Evolutionary conservation across 768 basidiomycete genomes (phyloP).

Genomic region (Pseudohyphozyma bogoriensis): DNA sequence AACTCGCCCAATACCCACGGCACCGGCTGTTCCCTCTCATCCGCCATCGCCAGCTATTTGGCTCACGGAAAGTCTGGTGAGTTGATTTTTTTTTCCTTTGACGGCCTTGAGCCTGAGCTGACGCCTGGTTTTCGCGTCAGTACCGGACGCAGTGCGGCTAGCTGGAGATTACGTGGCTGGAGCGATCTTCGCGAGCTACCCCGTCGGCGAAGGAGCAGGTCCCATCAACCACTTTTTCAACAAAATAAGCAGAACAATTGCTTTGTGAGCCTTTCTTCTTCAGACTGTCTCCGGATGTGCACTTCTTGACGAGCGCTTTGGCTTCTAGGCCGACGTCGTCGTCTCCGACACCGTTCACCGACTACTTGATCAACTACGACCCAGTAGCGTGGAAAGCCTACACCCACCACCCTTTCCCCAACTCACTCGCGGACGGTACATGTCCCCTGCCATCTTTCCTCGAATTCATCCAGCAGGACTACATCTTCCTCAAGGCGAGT

Average conservation of each 20-base stretch:
- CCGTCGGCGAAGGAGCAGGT: conserved; percentile 65
- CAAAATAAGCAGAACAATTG: conserved; percentile 45
- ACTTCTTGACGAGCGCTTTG: conserved; percentile 35
- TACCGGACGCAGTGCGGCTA: conserved; percentile 50
- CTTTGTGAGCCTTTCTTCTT: conserved; percentile 44
- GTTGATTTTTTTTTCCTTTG: conserved; percentile 28
- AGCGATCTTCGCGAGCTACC: conserved; percentile 58
- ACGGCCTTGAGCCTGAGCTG: neutral
- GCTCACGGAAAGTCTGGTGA: conserved; percentile 46
- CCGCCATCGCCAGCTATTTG: conserved; percentile 62
- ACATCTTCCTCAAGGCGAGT: conserved; percentile 36
- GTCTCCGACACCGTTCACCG: conserved; percentile 49
- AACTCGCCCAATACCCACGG: conserved; percentile 72
- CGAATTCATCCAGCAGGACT: conserved; percentile 85
- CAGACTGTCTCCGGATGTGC: too few species aligned
- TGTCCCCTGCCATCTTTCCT: conserved; percentile 58
- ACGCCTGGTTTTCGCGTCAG: conserved; percentile 39
- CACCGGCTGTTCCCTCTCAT: conserved; percentile 73
- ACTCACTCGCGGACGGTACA: conserved; percentile 60
- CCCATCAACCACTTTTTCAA: conserved; percentile 79
- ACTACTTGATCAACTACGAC: conserved; percentile 37
- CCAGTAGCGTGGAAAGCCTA: conserved; percentile 57
- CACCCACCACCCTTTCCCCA: conserved; percentile 75
- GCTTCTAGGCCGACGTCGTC: conserved; percentile 59
- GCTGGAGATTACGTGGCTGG: conserved; percentile 63